These are phyloP conservation scores for Plantago major DNA, from an alignment of 257 asterid species.

Conservation along the genomic window DNA sequence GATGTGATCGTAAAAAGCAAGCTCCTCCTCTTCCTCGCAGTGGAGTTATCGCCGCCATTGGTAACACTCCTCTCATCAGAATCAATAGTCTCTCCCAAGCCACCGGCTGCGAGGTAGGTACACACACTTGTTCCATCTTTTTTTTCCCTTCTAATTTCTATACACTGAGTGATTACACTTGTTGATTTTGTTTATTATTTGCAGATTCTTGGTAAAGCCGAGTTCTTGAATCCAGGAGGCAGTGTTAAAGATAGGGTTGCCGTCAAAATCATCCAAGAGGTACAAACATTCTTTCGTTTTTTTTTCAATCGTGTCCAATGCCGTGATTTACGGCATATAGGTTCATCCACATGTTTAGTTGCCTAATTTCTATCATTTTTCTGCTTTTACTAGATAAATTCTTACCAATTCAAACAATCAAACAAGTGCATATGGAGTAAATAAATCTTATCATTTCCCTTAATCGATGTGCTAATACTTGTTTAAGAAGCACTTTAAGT, in stretches of 20 bases:
- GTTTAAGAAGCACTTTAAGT: too few species aligned
- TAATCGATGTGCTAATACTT: too few species aligned
- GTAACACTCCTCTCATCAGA: slow-evolving; percentile 85
- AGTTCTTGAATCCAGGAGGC: slow-evolving; percentile 95
- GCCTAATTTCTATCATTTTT: too few species aligned
- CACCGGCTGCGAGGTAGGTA: slow-evolving; percentile 95
- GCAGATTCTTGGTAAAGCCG: slow-evolving; percentile 93
- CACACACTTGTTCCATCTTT: too few species aligned
- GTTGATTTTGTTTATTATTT: not conserved
- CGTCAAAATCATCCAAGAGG: slow-evolving; percentile 89
- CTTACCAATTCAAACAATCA: too few species aligned
- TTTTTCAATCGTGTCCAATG: not conserved
- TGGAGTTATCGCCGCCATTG: slow-evolving; percentile 86
- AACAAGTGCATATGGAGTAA: too few species aligned
- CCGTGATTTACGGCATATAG: too few species aligned
- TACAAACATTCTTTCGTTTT: slow-evolving; percentile 11
- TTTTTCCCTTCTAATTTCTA: slow-evolving; percentile 19
- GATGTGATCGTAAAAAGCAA: too few species aligned
- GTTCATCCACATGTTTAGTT: too few species aligned
- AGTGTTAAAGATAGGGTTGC: slow-evolving; percentile 97
- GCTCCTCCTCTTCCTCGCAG: too few species aligned
- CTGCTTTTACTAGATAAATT: too few species aligned
- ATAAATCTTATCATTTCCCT: too few species aligned
- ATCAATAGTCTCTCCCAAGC: slow-evolving; percentile 89
- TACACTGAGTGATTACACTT: not conserved